Base-by-base conservation (phyloP, 345 rosid species). In the Sonneratia alba region DNA sequence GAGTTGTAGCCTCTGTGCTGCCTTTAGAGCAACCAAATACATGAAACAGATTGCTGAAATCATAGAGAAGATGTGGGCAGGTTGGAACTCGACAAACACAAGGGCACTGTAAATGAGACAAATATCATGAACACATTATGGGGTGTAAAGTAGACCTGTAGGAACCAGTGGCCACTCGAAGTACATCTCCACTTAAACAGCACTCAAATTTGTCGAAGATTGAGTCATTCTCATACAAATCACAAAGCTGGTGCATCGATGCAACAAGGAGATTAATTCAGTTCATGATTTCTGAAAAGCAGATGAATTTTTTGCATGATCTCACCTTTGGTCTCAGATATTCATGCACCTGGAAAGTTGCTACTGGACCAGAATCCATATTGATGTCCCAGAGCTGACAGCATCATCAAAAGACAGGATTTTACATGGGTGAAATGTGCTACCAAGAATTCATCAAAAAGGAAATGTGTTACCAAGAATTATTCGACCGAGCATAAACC, bases 331-430 rank as follows among this genome's bases (percentile, higher is more conserved):
- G 98, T 81, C 95, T 88, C 70, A 94, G 81, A 79, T 94, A 76
- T 78, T 94, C 97, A 78, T 94, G 98, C 83, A 94, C 98, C 77
- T 86, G 97, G 83, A 89, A 89, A 36, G 91, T 88, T 75, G 93
- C 81, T 77, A 94, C 96, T 47, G 89, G 89, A 67, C 89, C 85
- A 24, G 89, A 83, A 76, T 86, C 89, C 89, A 86, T 86, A 79
- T 91, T 93, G 76, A 94, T 87, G 82, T 94, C 98, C 98, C 98
- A 94, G 70, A 94, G 80, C 89, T 86, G 78, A 71, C 69, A 74
- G 53, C 66, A 15, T 62, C 36, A 62, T 7, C 2, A 62, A 27
- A 62, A 61, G 24, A 47, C 9, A 13, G 19, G 13, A 62, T 7
- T 13, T 7, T 34, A 62, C 13, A 22, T 57, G 32, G n/a, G n/a